Percentiles rank a stretch among this genome's conserved stretches.
These are phyloP conservation scores for Pulveroboletus frians DNA, from an alignment of 768 basidiomycete species.

Conservation along the genomic window DNA sequence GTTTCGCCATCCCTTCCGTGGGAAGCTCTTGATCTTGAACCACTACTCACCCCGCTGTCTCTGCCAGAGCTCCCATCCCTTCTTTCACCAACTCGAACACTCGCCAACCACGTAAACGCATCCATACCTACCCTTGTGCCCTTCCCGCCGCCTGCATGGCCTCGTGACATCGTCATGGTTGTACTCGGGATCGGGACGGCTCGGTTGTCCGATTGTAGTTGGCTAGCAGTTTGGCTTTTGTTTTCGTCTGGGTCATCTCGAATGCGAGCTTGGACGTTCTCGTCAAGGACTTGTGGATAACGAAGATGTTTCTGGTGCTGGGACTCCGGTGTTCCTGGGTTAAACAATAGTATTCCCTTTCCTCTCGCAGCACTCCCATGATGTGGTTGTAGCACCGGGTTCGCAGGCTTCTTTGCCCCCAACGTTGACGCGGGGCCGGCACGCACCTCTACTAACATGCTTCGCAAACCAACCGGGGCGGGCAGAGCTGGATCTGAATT, in stretches of 20 bases:
- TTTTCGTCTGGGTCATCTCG: conserved; percentile 15
- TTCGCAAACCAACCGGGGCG: conserved; percentile 61
- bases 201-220: conserved; percentile 13
- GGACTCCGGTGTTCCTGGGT: conserved; percentile 32
- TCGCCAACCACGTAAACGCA: conserved; percentile 66
- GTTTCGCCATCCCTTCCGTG: conserved; percentile 17
- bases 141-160: conserved; percentile 43
- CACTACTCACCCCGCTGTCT: conserved; percentile 42
- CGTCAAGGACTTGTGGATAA: conserved; percentile 17
- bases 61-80: conserved; percentile 54
- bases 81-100: conserved; percentile 57
- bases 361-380: conserved; percentile 31
- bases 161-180: conserved; percentile 43
- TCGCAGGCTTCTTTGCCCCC: conserved; percentile 17
- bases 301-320: conserved; percentile 32
- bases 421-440: conserved; percentile 39
- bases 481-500: conserved; percentile 46
- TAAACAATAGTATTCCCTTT: conserved; percentile 24
- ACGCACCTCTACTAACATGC: conserved; percentile 67
- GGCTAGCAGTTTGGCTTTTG: neutral
- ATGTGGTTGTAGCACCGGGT: conserved; percentile 31
- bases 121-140: conserved; percentile 62
- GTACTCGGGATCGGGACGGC: conserved; percentile 23
- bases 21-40: conserved; percentile 39
- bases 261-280: conserved; percentile 7